Evolutionary conservation across 345 rosid species (phyloP), one percentile per base, ranked within the genome.

Genomic region (Dipteronia dyeriana): DNA sequence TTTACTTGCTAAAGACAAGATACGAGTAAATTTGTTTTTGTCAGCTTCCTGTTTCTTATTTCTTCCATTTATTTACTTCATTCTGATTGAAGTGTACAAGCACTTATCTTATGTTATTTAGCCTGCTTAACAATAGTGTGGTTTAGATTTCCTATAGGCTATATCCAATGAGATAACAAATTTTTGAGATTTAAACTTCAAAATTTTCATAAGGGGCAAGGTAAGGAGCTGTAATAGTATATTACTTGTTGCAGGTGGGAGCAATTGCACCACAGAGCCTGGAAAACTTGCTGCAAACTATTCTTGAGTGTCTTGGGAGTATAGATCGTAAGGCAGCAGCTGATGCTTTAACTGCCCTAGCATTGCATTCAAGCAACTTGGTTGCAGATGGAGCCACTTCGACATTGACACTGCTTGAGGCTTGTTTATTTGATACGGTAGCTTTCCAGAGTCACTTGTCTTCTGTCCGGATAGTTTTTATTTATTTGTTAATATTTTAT

Each of bases 391-490:
- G 78, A 76, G 80, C 87, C 63, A 86, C 90, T 77, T 89, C 92
- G 70, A 97, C 96, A 0, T 70, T 97, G 70, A 82, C 89, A 10
- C 80, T 81, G 63, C 97, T 94, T 67, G 98, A 92, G 89, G 85
- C 82, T 63, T 94, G 86, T 84, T 96, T 97, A 49, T 94, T 92
- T 87, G 99, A 97, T 84, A 94, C 93, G 97, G 99, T 97, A 81
- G 81, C 70, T 75, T 78, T 19, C 19, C 34, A 8, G 7, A 39
- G 49, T 14, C 47, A 5, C 19, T 62, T 62, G 49, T 41, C 45
- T 22, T 69, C 7, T 9, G n/a, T 20, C n/a, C 11, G 6, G 38
- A 3, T 7, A 31, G 20, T 64, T 73, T n/a, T n/a, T n/a, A n/a
- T n/a, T n/a, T n/a, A n/a, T n/a, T n/a, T n/a, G n/a, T n/a, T n/a